Evolutionary conservation across 768 basidiomycete genomes (phyloP).

Genomic region (Tremella mesenterica): DNA sequence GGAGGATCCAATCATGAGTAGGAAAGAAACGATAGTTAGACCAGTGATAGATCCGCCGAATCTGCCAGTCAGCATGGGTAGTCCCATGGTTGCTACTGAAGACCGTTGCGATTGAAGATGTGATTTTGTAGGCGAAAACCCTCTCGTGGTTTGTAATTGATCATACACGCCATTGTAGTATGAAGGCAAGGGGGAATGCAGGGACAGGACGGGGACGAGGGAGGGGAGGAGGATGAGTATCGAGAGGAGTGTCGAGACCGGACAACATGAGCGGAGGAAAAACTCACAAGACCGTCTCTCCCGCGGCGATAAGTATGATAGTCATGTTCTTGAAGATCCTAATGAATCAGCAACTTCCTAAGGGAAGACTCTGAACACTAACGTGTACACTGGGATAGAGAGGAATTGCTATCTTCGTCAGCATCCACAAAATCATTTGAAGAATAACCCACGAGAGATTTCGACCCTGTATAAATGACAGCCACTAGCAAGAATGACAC

Average conservation of each 20-base stretch:
- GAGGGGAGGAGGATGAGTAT: too few relatives aligned
- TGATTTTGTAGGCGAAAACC: too few relatives aligned
- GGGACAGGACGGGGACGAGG: too few relatives aligned
- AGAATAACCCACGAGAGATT: conserved; percentile 67
- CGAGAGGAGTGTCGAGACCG: too few relatives aligned
- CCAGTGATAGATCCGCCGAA: conserved; percentile 82
- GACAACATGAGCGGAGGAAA: too few relatives aligned
- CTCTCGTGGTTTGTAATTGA: too few relatives aligned
- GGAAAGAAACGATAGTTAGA: conserved; percentile 78
- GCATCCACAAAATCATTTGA: neutral
- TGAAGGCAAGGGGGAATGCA: too few relatives aligned
- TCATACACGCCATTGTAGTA: too few relatives aligned
- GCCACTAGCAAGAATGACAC: conserved; percentile 82
- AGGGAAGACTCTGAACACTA: neutral
- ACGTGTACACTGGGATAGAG: conserved; percentile 90
- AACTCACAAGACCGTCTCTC: conserved; percentile 92
- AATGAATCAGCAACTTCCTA: conserved; percentile 1
- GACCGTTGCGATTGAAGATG: too few relatives aligned
- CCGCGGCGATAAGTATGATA: conserved; percentile 95
- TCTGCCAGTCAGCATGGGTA: too few relatives aligned
- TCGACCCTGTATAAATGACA: conserved; percentile 97
- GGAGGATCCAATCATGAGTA: conserved; percentile 92
- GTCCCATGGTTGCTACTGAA: too few relatives aligned
- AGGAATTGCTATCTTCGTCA: conserved; percentile 71
- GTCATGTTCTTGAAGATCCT: conserved; percentile 95